Conservation (phyloP, 1,139 yeast species). For the Yamadazyma blattariae region DNA sequence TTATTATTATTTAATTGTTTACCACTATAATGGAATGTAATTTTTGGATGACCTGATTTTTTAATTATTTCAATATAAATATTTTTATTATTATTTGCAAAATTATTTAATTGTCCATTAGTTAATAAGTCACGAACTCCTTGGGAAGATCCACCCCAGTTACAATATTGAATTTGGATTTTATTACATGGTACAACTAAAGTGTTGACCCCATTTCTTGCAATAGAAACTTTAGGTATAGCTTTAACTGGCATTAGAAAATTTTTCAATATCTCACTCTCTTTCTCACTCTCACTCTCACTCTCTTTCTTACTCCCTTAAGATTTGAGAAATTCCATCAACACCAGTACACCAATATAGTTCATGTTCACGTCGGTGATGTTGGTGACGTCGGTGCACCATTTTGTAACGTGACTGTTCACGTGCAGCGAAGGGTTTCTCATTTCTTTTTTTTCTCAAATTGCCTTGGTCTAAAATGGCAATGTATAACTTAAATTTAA, state of each 20-base stretch:
- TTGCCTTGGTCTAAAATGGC: too few species aligned
- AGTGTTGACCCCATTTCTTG: constrained; percentile 81
- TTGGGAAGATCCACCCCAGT: constrained; percentile 92
- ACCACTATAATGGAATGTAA: constrained; percentile 63
- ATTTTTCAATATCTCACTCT: too few species aligned
- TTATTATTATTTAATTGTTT: constrained; percentile 16
- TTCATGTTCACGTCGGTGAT: too few species aligned
- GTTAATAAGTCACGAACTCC: constrained; percentile 74
- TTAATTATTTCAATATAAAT: constrained; percentile 69
- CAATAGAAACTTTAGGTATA: constrained; percentile 51
- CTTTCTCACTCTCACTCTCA: not conserved
- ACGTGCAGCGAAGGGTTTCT: too few species aligned
- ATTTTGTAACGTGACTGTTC: too few species aligned
- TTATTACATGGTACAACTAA: constrained; percentile 73
- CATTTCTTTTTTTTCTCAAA: too few species aligned
- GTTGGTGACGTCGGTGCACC: too few species aligned
- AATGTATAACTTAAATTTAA: too few species aligned
- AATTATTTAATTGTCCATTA: constrained; percentile 48
- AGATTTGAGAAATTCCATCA: too few species aligned
- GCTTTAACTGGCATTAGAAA: constrained; percentile 54
- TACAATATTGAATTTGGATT: constrained; percentile 75
- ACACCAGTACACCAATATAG: too few species aligned
- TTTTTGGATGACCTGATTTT: constrained; percentile 79
- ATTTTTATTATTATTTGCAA: constrained; percentile 61
- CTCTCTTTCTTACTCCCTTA: not conserved